Percentiles rank a stretch among this genome's conserved stretches.
phyloP scores from a whole-genome alignment of 2,329 filamentous ascomycete species.

The Elsinoe australis region DNA sequence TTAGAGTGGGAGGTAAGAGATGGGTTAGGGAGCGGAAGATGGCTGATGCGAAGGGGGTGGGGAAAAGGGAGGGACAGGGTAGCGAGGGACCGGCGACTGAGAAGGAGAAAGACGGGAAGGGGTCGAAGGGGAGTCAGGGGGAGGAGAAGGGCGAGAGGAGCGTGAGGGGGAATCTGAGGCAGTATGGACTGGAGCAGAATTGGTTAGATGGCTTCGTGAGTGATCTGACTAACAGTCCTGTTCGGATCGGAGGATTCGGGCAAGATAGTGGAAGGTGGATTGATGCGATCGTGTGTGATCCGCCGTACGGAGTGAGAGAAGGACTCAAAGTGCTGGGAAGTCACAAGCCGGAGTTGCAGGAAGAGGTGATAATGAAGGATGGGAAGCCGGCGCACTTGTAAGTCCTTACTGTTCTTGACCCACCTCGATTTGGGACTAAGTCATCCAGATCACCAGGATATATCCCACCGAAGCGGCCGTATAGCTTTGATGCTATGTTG shows the following conservation, averaged over 20 bases:
- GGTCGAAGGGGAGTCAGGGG: constrained; percentile 64
- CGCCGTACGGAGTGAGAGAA: constrained; percentile 90
- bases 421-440: neutral
- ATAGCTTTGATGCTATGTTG: constrained; percentile 84
- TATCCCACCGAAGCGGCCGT: constrained; percentile 81
- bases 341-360: constrained; percentile 48
- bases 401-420: constrained; percentile 25
- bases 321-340: constrained; percentile 80
- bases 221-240: constrained; percentile 20
- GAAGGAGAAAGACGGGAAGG: constrained; percentile 54
- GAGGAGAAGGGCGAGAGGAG: constrained; percentile 44
- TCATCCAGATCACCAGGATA: constrained; percentile 53
- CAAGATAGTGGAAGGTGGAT: constrained; percentile 48
- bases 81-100: too few species aligned
- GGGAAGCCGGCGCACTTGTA: constrained; percentile 63
- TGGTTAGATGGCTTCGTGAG: constrained; percentile 49
- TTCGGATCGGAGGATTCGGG: constrained; percentile 28
- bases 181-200: constrained; percentile 60
- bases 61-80: constrained; percentile 47
- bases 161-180: constrained; percentile 66
- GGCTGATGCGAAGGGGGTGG: constrained; percentile 12
- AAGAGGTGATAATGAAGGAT: constrained; percentile 55
- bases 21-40: constrained; percentile 1
- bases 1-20: neutral
- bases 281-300: constrained; percentile 91